phyloP scores from a whole-genome alignment of 73 alveolate species.

The Symbiodinium pilosum region DNA sequence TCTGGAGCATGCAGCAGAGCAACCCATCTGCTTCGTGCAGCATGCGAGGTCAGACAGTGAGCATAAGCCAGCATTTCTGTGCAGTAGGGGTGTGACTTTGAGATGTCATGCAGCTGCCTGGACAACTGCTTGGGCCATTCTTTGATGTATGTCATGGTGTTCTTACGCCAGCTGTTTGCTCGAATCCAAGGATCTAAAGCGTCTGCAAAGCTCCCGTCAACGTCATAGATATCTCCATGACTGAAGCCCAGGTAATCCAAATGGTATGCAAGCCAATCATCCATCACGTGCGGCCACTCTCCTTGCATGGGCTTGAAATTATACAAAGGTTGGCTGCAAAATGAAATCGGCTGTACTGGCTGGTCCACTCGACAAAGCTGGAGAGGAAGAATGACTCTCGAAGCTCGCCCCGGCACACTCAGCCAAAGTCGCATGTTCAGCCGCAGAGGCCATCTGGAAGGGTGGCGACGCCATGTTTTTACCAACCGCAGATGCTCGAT shows the following conservation, averaged over 20 bases:
- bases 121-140: background rate
- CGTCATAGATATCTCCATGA: conserved; percentile 14
- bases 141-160: background rate
- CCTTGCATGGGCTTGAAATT: background rate
- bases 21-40: conserved; percentile 21
- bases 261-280: conserved; percentile 18
- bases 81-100: background rate
- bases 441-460: too few relatives aligned
- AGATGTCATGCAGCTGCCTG: background rate
- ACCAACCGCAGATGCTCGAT: too few relatives aligned
- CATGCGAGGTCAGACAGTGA: conserved; percentile 1
- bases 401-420: too few relatives aligned
- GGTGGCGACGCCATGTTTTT: too few relatives aligned
- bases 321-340: background rate
- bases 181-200: conserved; percentile 19
- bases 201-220: background rate
- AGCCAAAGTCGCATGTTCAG: too few relatives aligned
- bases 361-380: background rate
- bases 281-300: conserved; percentile 21
- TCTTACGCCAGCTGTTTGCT: background rate
- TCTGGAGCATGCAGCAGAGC: conserved; percentile 27
- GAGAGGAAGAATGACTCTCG: background rate
- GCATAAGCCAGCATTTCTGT: conserved; percentile 38
- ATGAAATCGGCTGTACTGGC: background rate
- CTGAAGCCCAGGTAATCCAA: conserved; percentile 19